These are phyloP conservation scores for Radiomyces spectabilis DNA, from an alignment of 192 early-diverging fungal genomes.

Conservation along the genomic window DNA sequence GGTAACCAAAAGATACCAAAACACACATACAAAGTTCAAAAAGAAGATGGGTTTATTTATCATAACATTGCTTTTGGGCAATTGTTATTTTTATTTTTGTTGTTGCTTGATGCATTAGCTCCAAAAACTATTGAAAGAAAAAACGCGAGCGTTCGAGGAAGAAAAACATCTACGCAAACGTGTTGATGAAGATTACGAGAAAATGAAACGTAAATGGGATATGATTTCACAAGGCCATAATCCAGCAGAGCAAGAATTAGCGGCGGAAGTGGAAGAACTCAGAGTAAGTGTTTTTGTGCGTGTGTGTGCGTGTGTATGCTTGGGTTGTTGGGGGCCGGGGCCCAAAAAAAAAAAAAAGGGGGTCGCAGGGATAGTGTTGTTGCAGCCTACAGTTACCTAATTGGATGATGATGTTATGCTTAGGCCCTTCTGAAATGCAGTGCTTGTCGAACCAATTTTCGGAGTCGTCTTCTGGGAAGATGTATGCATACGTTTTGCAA, in stretches of 20 bases:
- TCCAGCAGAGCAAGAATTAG: conserved; percentile 52
- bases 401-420: background rate
- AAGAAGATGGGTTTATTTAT: conserved; percentile 6
- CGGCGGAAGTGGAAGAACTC: conserved; percentile 29
- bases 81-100: background rate
- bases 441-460: conserved; percentile 82
- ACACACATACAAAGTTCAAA: background rate
- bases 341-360: background rate
- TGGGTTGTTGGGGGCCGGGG: too few species aligned
- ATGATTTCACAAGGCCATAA: conserved; percentile 50
- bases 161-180: conserved; percentile 50
- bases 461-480: conserved; percentile 67
- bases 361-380: background rate
- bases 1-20: conserved; percentile 24
- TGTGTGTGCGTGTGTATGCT: too few species aligned
- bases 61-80: background rate
- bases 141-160: conserved; percentile 48
- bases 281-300: too few species aligned
- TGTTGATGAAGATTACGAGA: conserved; percentile 50
- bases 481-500: conserved; percentile 99
- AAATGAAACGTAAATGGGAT: conserved; percentile 56
- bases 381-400: background rate
- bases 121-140: conserved; percentile 53
- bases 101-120: conserved; percentile 28
- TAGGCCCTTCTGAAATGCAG: conserved; percentile 87